Base-by-base conservation (phyloP, 371 early-diverging fungal genomes). In the Mortierella sp. region DNA sequence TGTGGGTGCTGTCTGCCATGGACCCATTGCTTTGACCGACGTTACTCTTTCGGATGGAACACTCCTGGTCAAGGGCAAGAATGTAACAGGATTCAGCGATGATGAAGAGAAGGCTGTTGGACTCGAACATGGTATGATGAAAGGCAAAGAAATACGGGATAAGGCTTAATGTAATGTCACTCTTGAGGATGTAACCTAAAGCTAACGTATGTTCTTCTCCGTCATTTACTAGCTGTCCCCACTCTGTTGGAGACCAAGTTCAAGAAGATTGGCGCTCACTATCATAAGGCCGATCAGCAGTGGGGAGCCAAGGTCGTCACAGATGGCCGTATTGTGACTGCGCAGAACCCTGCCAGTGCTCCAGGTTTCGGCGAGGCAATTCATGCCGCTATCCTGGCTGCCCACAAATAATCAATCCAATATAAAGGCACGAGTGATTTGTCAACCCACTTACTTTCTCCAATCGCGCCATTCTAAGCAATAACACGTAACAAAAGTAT, bases 1-100 rank as follows among this genome's bases (percentile, higher is more conserved):
- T 22, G 86, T 87, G 5, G 83, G 75, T 20, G 86, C 84, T 30
- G 62, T 88, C 58, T 88, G 88, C 60, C 88, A 88, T 62, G 88
- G 87, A 16, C 86, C 87, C 8, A 84, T 85, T 49, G 88, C 84
- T 12, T 62, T 88, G 60, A 78, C 83, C 0, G 76, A 87, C 32
- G 84, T 86, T 62, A 84, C 76, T 58, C 76, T 86, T 32, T 75
- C 79, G 62, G 74, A 84, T 54, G 84, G 86, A 14, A 66, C 78
- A 5, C 65, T 62, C 45, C 52, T 87, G 43, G 77, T 87, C 63
- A 70, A 77, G 43, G 87, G 86, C 55, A 84, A 85, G 64, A 68
- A 84, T 5, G 75, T 88, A 28, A 87, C 89, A 2, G 84, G 77
- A 30, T 88, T 87, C 77, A 73, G 83, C 54, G 83, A 88, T 72